These are phyloP conservation scores for Candida anglica DNA, from an alignment of 805 yeast genomes.

Conservation along the genomic window DNA sequence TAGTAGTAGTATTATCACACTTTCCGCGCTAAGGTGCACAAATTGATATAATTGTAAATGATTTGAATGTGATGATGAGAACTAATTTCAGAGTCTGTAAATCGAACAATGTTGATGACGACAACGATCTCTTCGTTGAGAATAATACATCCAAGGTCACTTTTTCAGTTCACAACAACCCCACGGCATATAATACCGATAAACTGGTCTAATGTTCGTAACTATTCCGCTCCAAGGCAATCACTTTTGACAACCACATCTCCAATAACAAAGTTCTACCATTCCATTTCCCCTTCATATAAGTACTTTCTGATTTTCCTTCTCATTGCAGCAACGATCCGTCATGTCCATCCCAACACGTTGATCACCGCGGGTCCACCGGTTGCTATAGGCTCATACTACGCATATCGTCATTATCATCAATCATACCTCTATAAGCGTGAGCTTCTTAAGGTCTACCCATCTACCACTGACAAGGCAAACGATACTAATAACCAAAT, in stretches of 20 bases:
- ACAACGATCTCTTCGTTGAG: no score
- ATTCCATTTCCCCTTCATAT: slow-evolving; percentile 19
- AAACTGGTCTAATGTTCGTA: no score
- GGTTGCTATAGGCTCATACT: slow-evolving; percentile 22
- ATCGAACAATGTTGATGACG: no score
- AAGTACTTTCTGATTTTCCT: slow-evolving; percentile 26
- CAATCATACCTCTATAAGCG: slow-evolving; percentile 8
- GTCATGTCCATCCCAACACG: slow-evolving; percentile 33
- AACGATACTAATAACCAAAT: slow-evolving; percentile 8
- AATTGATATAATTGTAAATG: no score
- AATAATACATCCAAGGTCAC: no score
- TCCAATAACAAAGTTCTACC: slow-evolving; percentile 23
- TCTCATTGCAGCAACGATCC: slow-evolving; percentile 21
- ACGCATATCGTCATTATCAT: slow-evolving; percentile 8
- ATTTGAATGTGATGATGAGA: no score
- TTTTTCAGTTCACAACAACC: no score
- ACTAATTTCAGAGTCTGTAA: no score
- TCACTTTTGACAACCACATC: slow-evolving; percentile 21
- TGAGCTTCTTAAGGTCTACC: slow-evolving; percentile 13
- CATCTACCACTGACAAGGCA: neutral
- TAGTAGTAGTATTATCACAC: no score
- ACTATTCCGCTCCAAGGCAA: no score
- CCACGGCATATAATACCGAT: no score
- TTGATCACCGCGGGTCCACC: slow-evolving; percentile 37
- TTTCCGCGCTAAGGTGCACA: no score